Evolutionary conservation across 805 yeast genomes (phyloP).

Genomic region (Metschnikowia orientalis): DNA sequence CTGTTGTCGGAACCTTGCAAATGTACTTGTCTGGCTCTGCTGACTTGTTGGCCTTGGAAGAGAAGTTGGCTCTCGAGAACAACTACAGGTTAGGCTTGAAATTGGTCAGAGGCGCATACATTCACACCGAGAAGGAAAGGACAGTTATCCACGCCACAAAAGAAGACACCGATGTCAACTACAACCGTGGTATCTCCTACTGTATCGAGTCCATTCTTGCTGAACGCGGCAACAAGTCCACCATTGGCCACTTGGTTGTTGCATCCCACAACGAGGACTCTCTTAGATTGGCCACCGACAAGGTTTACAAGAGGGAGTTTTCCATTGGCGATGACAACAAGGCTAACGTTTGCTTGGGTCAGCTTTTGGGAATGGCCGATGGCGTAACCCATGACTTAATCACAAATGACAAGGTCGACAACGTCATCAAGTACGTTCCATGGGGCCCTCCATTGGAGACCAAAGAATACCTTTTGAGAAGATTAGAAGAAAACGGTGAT

Average conservation of each 20-base stretch:
- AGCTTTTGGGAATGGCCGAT: conserved; percentile 94
- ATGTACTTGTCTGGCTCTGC: conserved; percentile 78
- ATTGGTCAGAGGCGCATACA: conserved; percentile 92
- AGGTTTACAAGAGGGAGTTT: conserved; percentile 31
- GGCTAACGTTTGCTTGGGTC: conserved; percentile 78
- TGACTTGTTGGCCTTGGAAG: conserved; percentile 57
- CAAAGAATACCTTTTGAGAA: conserved; percentile 79
- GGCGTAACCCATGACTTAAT: conserved; percentile 75
- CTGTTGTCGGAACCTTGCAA: conserved; percentile 88
- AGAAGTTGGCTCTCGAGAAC: conserved; percentile 54
- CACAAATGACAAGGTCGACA: conserved; percentile 56
- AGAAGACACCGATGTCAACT: conserved; percentile 72
- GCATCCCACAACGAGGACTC: conserved; percentile 87
- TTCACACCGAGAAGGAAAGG: conserved; percentile 82
- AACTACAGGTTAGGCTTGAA: conserved; percentile 78
- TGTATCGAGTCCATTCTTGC: conserved; percentile 56
- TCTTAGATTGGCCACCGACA: conserved; percentile 63
- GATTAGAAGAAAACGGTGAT: conserved; percentile 94
- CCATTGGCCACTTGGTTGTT: conserved; percentile 75
- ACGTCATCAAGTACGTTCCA: conserved; percentile 89
- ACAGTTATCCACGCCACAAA: conserved; percentile 70
- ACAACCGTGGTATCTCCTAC: conserved; percentile 62
- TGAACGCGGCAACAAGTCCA: conserved; percentile 41
- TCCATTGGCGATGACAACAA: conserved; percentile 20
- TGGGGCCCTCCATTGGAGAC: conserved; percentile 98